Percentiles rank a stretch among this genome's conserved stretches.
Evolutionary conservation across 805 yeast species (phyloP).

Genomic region (Candida nemodendra): DNA sequence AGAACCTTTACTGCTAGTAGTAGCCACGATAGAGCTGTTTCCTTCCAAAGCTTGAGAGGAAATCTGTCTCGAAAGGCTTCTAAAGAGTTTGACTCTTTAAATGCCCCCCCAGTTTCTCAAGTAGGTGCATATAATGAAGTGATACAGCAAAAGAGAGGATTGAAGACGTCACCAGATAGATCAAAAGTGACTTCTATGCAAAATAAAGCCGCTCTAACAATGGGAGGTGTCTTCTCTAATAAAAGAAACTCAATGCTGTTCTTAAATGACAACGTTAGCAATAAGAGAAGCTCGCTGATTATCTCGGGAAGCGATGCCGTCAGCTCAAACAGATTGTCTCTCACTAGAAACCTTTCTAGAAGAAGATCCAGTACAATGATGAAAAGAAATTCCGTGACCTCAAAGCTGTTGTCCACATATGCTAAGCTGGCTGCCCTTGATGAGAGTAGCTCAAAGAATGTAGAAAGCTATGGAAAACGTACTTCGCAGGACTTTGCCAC

Average conservation of each 20-base stretch:
- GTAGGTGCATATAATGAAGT: constrained; percentile 21
- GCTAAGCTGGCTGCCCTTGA: constrained; percentile 58
- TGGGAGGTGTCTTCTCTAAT: constrained; percentile 18
- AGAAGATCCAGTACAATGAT: constrained; percentile 28
- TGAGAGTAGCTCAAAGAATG: constrained; percentile 64
- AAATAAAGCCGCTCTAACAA: constrained; percentile 15
- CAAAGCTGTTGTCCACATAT: constrained; percentile 68
- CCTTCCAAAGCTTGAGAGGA: constrained; percentile 37
- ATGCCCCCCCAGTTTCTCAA: constrained; percentile 16
- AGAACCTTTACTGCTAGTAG: constrained; percentile 43
- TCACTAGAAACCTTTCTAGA: constrained; percentile 12
- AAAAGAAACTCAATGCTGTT: constrained; percentile 37
- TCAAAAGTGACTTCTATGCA: constrained; percentile 3
- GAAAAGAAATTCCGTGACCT: constrained; percentile 69
- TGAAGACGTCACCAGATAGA: constrained; percentile 7
- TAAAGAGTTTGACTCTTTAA: constrained; percentile 5
- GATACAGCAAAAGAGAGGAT: constrained; percentile 16
- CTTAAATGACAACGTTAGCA: constrained; percentile 9
- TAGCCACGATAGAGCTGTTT: constrained; percentile 46
- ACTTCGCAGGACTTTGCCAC: constrained; percentile 78
- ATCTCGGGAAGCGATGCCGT: constrained; percentile 11
- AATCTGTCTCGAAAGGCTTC: constrained; percentile 21
- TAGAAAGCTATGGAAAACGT: constrained; percentile 71
- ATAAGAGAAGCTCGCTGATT: constrained; percentile 25
- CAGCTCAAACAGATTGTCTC: constrained; percentile 8